These are phyloP conservation scores for Metrosideros polymorpha DNA, from an alignment of 441 rosid genomes.

Conservation along the genomic window DNA sequence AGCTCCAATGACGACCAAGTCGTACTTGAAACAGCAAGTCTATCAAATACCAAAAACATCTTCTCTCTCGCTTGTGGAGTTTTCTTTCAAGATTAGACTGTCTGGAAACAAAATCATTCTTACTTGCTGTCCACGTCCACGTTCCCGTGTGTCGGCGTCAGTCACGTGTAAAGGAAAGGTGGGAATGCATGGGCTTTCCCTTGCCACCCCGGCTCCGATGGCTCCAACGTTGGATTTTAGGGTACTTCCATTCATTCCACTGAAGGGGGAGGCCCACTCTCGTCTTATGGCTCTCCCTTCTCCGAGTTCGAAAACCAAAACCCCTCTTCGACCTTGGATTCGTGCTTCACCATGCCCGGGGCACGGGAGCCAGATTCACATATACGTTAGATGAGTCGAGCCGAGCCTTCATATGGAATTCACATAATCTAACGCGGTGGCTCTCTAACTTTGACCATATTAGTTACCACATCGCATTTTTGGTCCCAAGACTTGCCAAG, in stretches of 20 bases:
- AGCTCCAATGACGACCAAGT: background rate
- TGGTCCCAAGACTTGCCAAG: background rate
- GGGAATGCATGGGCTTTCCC: background rate
- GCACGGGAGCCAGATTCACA: background rate
- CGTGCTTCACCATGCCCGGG: background rate
- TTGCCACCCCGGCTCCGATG: conserved; percentile 1
- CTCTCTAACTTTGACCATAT: background rate
- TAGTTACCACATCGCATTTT: background rate
- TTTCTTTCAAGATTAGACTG: background rate
- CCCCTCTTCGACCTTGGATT: background rate
- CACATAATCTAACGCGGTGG: background rate
- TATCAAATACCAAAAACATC: background rate
- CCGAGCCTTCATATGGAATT: background rate
- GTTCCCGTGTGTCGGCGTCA: background rate
- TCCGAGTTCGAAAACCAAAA: background rate
- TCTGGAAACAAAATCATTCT: background rate
- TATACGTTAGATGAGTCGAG: background rate
- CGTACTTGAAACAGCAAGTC: background rate
- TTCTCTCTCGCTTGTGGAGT: background rate
- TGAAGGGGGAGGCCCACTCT: background rate
- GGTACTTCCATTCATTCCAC: background rate
- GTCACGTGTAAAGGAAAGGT: background rate
- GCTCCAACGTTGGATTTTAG: conserved; percentile 8
- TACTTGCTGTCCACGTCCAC: background rate
- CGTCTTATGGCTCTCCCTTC: background rate